Percentiles rank a stretch among this genome's conserved stretches.
phyloP scores from a whole-genome alignment of 371 early-diverging fungal species.

The Mortierella polycephala region DNA sequence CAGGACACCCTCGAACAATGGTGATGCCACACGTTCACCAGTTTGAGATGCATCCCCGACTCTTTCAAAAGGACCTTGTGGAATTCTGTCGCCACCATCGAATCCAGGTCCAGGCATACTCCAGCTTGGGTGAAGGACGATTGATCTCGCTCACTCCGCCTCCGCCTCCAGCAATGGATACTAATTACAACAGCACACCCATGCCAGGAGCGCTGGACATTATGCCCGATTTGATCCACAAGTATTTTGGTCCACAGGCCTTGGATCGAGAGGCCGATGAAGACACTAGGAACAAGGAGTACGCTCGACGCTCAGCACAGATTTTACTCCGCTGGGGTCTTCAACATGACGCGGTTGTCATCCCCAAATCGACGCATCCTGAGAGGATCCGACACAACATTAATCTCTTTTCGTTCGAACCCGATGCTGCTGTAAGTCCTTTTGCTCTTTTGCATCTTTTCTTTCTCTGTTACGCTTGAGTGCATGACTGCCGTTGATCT shows the following conservation, averaged over 20 bases:
- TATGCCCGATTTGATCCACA: slow-evolving; percentile 52
- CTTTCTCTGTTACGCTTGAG: background rate
- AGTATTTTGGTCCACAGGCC: slow-evolving; percentile 50
- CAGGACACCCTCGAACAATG: slow-evolving; percentile 24
- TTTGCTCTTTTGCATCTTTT: background rate
- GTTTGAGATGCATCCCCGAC: slow-evolving; percentile 80
- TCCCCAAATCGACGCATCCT: slow-evolving; percentile 72
- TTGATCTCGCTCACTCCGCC: slow-evolving; percentile 60
- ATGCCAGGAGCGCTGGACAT: slow-evolving; percentile 26
- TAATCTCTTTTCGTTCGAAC: slow-evolving; percentile 56
- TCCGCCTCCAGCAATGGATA: slow-evolving; percentile 10
- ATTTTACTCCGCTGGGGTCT: slow-evolving; percentile 86
- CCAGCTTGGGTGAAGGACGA: slow-evolving; percentile 88
- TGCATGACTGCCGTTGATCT: background rate
- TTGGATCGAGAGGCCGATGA: background rate
- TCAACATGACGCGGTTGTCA: slow-evolving; percentile 67
- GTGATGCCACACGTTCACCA: slow-evolving; percentile 75
- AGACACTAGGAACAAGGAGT: slow-evolving; percentile 4
- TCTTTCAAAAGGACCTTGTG: slow-evolving; percentile 62
- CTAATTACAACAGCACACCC: slow-evolving; percentile 24
- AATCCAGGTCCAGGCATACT: slow-evolving; percentile 88
- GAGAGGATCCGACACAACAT: slow-evolving; percentile 68
- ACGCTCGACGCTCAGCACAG: slow-evolving; percentile 65
- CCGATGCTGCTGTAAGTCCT: slow-evolving; percentile 58
- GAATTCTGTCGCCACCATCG: slow-evolving; percentile 62